These are phyloP conservation scores for Eremochloa ophiuroides DNA, from an alignment of 176 grass and related monocot genomes.

Conservation along the genomic window DNA sequence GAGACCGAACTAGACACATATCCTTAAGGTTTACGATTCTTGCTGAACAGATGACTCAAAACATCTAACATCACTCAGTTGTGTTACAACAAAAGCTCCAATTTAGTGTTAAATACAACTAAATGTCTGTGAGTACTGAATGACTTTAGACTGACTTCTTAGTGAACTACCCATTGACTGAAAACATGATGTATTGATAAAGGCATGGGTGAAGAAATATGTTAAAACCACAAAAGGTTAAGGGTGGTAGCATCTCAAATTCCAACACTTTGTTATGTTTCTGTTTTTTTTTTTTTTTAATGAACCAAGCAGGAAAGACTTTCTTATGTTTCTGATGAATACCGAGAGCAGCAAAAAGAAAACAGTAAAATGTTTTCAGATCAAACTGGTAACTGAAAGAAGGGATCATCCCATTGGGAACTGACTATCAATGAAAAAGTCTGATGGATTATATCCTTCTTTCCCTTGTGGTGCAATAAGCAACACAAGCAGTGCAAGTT, in stretches of 20 bases:
- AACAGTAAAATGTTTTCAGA: background rate
- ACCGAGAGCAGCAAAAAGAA: background rate
- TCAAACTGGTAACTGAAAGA: background rate
- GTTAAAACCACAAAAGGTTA: background rate
- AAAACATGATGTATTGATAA: background rate
- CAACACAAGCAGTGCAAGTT: background rate
- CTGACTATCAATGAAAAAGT: background rate
- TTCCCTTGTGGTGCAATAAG: background rate
- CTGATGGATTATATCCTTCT: background rate
- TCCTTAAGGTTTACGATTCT: background rate
- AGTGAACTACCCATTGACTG: background rate
- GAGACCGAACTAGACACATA: background rate
- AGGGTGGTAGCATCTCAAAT: background rate
- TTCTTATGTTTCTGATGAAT: background rate
- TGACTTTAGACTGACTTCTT: background rate
- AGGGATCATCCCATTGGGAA: background rate
- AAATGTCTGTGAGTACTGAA: background rate
- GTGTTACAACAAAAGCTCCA: background rate
- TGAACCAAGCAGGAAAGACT: background rate
- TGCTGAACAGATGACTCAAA: background rate
- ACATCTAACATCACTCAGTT: background rate
- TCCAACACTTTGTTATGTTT: background rate
- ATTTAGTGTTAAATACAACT: background rate
- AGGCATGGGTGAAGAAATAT: background rate
- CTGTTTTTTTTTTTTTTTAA: background rate